Base-by-base conservation (phyloP, 2,329 filamentous ascomycete species). In the Penicillium verrucosum region DNA sequence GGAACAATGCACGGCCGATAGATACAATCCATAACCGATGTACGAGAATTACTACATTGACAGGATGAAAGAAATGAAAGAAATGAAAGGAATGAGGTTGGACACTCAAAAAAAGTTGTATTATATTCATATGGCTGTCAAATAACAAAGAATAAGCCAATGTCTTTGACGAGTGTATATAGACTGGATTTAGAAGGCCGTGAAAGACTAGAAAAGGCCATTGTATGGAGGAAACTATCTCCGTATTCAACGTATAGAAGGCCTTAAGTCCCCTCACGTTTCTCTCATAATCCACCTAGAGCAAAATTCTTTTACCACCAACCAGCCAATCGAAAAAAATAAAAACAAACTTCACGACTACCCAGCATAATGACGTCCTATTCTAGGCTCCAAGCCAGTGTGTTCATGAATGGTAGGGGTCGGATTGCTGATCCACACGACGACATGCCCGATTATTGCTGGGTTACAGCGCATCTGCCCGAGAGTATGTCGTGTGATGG, bases 401-500 rank as follows among this genome's bases (percentile, higher is more conserved):
- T 49, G 0, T 54, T 54, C 6, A 40, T 54, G 36, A 49, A 41
- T 5, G 36, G 30, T 11, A 40, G 23, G 21, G 44, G 51, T 16
- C 36, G 29, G 18, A 41, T 54, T 11, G 44, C 44, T 34, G 51
- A 54, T 34, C 44, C 51, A 0, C 25, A 49, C 36, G 37, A 48
- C 34, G 29, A 34, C 8, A 14, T 40, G 14, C 43, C 36, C 10
- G 44, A 6, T 6, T 49, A 16, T 40, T 21, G 36, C 21, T 49
- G 43, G 44, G 51, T 49, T 16, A 54, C 51, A 41, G 43, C n/a
- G 18, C 16, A 32, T 54, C 21, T 54, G 18, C 44, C 51, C 29
- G 36, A 34, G 18, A 21, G 12, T 23, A 52, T 49, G 44, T 49
- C 27, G 34, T 41, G 18, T 48, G 34, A 27, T 11, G 21, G 21